Percentiles rank a stretch among this genome's conserved stretches.
phyloP scores from a whole-genome alignment of 768 basidiomycete species.

The Tylopilus sp. region DNA sequence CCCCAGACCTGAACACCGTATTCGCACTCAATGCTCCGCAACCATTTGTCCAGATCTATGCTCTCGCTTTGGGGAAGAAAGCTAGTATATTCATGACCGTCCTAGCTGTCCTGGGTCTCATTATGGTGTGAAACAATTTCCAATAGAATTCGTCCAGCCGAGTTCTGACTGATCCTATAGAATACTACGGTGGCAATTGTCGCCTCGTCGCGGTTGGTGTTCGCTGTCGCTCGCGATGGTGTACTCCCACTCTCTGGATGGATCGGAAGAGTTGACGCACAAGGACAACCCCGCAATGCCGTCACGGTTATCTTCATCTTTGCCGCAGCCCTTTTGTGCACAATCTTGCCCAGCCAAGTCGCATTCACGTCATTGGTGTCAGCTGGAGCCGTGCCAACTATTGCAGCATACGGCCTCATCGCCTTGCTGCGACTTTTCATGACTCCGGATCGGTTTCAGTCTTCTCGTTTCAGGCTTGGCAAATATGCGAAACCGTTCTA shows the following conservation, averaged over 20 bases:
- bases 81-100: constrained; percentile 85
- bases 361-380: constrained; percentile 91
- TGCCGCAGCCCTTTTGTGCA: constrained; percentile 71
- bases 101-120: constrained; percentile 79
- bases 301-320: constrained; percentile 86
- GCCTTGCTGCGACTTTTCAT: constrained; percentile 69
- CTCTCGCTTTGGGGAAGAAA: constrained; percentile 74
- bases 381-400: constrained; percentile 82
- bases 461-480: constrained; percentile 72
- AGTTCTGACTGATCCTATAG: constrained; percentile 32
- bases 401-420: constrained; percentile 85
- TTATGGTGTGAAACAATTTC: constrained; percentile 52
- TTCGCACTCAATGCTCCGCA: constrained; percentile 82
- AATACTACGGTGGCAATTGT: constrained; percentile 87
- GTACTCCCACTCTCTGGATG: constrained; percentile 80
- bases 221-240: constrained; percentile 92
- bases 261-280: constrained; percentile 70
- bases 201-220: constrained; percentile 84
- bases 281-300: constrained; percentile 79
- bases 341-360: constrained; percentile 85
- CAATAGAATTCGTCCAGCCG: neutral
- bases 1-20: constrained; percentile 70
- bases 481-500: constrained; percentile 67
- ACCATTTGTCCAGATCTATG: constrained; percentile 88
- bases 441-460: constrained; percentile 72